Evolutionary conservation across 1,284 basidiomycete genomes (phyloP).

Genomic region (Bondarzewia mesenterica): DNA sequence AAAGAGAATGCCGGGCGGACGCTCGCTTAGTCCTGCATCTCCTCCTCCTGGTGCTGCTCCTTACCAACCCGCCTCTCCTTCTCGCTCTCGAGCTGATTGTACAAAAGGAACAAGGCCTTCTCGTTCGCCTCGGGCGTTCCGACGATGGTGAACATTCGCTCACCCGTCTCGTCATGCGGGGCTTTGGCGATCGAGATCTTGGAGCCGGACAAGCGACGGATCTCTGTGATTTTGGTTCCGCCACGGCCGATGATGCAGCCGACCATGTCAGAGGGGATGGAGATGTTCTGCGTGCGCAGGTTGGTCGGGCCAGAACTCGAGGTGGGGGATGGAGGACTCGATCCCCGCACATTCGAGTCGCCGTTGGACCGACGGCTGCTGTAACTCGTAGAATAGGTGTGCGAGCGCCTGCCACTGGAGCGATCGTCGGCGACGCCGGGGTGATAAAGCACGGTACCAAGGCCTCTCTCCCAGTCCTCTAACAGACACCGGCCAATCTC

Average conservation of each 20-base stretch:
- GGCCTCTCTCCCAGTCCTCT: slow-evolving; percentile 93
- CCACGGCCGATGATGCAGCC: slow-evolving; percentile 96
- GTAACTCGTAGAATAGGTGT: slow-evolving; percentile 35
- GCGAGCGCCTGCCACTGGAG: slow-evolving; percentile 39
- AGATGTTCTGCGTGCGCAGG: slow-evolving; percentile 96
- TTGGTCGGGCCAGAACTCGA: slow-evolving; percentile 44
- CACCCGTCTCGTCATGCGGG: slow-evolving; percentile 96
- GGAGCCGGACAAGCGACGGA: slow-evolving; percentile 91
- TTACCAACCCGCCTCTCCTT: slow-evolving; percentile 85
- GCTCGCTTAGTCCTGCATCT: slow-evolving; percentile 23
- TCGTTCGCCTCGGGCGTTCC: slow-evolving; percentile 95
- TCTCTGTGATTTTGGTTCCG: slow-evolving; percentile 98
- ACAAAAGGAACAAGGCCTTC: slow-evolving; percentile 93
- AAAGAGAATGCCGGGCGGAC: slow-evolving; percentile 10
- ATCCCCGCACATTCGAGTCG: slow-evolving; percentile 40
- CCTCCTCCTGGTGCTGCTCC: slow-evolving; percentile 53
- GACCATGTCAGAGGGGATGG: slow-evolving; percentile 98
- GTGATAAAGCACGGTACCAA: slow-evolving; percentile 93
- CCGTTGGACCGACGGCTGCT: slow-evolving; percentile 54
- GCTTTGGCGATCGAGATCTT: slow-evolving; percentile 98
- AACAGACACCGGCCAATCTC: slow-evolving; percentile 95
- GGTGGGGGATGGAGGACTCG: slow-evolving; percentile 48
- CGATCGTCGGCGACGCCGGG: slow-evolving; percentile 81
- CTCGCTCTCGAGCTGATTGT: slow-evolving; percentile 95
- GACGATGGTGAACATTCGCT: slow-evolving; percentile 99